A percentile compares a stretch with the other conserved stretches of the same genome.
phyloP scores from a whole-genome alignment of 192 early-diverging fungal species.

The Umbelopsis vinacea region DNA sequence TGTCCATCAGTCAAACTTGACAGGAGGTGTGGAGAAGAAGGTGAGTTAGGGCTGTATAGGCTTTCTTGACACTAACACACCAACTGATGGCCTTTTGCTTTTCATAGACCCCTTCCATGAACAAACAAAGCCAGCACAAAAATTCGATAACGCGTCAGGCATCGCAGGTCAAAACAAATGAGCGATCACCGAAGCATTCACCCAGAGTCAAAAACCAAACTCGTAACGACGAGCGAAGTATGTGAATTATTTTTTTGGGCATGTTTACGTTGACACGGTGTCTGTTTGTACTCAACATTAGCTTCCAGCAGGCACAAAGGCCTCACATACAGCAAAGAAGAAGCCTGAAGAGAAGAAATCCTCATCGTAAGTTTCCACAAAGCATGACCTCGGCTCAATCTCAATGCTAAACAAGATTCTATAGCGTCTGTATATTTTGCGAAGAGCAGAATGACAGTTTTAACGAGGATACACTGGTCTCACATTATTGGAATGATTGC shows the following conservation, averaged over 20 bases:
- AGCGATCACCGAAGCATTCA: neutral
- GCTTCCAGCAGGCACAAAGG: neutral
- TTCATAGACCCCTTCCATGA: no score
- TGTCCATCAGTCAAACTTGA: neutral
- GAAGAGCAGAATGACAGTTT: conserved; percentile 64
- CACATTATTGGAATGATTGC: conserved; percentile 81
- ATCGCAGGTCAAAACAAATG: neutral
- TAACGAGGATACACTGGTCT: conserved; percentile 70
- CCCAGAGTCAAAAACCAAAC: neutral
- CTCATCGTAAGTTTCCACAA: neutral
- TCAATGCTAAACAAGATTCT: neutral
- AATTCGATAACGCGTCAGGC: neutral
- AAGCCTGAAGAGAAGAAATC: conserved; percentile 12
- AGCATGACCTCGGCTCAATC: neutral
- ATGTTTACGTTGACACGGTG: no score
- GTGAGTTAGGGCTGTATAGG: neutral
- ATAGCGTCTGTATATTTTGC: conserved; percentile 72
- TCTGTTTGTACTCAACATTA: neutral
- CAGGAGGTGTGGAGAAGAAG: neutral
- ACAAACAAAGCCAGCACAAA: neutral
- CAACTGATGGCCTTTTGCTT: no score
- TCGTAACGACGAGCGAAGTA: neutral
- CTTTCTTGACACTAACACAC: neutral
- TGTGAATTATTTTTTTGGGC: neutral
- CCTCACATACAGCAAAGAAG: neutral